Conservation (phyloP, 306 rosid genomes). For the Senna tora region DNA sequence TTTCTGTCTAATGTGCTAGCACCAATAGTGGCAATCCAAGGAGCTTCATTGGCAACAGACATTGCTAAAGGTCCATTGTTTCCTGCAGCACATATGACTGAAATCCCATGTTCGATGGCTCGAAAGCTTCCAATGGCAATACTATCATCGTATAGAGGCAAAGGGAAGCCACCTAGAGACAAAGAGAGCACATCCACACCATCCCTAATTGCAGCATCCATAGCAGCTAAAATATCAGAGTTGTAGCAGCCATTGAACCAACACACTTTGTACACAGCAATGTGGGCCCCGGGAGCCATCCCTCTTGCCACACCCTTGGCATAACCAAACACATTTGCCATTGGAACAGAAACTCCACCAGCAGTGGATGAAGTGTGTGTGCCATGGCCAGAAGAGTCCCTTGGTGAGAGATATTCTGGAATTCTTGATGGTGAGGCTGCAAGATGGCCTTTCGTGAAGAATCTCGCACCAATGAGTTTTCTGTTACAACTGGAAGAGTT, state of each 20-base stretch:
- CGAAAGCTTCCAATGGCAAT: conserved; percentile 89
- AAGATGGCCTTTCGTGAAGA: conserved; percentile 74
- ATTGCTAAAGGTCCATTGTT: conserved; percentile 79
- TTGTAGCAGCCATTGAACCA: conserved; percentile 90
- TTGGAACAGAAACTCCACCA: conserved; percentile 64
- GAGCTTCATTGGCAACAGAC: conserved; percentile 93
- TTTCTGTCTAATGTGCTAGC: conserved; percentile 81
- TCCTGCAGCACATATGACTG: conserved; percentile 85
- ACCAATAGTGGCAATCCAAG: conserved; percentile 89
- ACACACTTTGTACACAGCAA: conserved; percentile 89
- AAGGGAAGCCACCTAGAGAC: conserved; percentile 84
- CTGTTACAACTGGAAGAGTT: conserved; percentile 71
- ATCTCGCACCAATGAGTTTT: conserved; percentile 92
- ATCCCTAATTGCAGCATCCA: conserved; percentile 83
- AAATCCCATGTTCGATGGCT: conserved; percentile 85
- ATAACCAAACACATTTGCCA: conserved; percentile 75
- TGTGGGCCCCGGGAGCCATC: conserved; percentile 84
- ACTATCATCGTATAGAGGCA: conserved; percentile 74
- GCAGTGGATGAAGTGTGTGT: conserved; percentile 90
- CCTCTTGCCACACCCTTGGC: conserved; percentile 85
- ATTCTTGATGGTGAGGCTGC: conserved; percentile 59
- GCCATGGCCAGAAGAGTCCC: conserved; percentile 91
- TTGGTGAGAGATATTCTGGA: conserved; percentile 73
- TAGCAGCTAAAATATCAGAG: conserved; percentile 87
- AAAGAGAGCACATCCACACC: conserved; percentile 85